Evolutionary conservation across 2,329 filamentous ascomycete species (phyloP).

Genomic region (Sclerotinia sclerotiorum): DNA sequence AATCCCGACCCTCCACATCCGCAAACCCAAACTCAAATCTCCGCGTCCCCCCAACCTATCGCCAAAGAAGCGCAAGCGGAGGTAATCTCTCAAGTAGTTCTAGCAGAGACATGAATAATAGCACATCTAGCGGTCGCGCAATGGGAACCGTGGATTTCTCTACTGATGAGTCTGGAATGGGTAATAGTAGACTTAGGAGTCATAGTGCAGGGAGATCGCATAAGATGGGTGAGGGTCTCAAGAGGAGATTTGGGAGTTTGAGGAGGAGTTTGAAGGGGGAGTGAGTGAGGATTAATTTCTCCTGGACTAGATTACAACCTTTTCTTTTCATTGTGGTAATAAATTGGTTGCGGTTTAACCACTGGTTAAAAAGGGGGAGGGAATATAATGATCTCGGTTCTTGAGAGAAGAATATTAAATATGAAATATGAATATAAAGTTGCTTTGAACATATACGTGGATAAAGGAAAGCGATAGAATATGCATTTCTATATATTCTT

Average conservation of each 20-base stretch:
- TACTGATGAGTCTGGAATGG: not conserved
- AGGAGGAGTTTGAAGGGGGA: slow-evolving; percentile 43
- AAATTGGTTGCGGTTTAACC: too few relatives aligned
- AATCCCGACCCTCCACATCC: slow-evolving; percentile 37
- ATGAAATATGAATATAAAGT: too few relatives aligned
- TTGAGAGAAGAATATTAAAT: too few relatives aligned
- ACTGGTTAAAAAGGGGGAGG: too few relatives aligned
- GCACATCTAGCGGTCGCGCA: slow-evolving; percentile 17
- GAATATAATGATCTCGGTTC: too few relatives aligned
- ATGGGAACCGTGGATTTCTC: slow-evolving; percentile 24
- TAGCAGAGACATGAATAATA: not conserved
- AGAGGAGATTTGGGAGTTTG: slow-evolving; percentile 54
- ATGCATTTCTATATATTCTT: too few relatives aligned
- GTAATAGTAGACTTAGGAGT: slow-evolving; percentile 30
- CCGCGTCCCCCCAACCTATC: slow-evolving; percentile 29
- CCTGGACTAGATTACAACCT: too few relatives aligned
- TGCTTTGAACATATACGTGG: too few relatives aligned
- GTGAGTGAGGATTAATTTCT: not conserved
- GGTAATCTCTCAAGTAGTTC: slow-evolving; percentile 22
- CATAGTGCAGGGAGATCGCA: slow-evolving; percentile 43
- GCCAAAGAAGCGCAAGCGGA: slow-evolving; percentile 49
- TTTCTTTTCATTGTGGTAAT: not conserved
- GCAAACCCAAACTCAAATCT: slow-evolving; percentile 24
- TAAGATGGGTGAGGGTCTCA: slow-evolving; percentile 51
- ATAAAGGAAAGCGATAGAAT: too few relatives aligned